Evolutionary conservation across 176 grass and related monocot genomes (phyloP).

Genomic region (Triticum timopheevii): DNA sequence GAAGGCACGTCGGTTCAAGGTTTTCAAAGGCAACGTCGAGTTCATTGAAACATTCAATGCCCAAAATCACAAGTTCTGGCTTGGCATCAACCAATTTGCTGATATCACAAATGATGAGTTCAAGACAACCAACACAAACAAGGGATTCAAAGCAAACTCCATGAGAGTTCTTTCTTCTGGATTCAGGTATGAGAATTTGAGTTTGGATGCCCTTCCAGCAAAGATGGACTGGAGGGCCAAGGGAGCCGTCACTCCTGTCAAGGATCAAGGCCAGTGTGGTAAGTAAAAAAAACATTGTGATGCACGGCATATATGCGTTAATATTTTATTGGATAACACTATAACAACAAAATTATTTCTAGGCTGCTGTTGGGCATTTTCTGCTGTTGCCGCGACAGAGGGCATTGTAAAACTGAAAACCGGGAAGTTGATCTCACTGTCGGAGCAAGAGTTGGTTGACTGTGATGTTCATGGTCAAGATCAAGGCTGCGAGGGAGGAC

Average conservation of each 20-base stretch:
- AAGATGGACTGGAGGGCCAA: conserved; percentile 13
- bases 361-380: too few species aligned
- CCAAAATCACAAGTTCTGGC: too few species aligned
- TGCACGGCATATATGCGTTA: background rate
- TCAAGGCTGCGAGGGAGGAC: too few species aligned
- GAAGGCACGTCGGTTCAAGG: too few species aligned
- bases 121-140: background rate
- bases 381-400: too few species aligned
- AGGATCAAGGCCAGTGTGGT: conserved; percentile 26
- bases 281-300: background rate
- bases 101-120: conserved; percentile 6
- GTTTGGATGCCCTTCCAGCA: background rate
- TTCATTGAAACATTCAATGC: too few species aligned
- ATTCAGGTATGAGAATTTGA: conserved; percentile 4
- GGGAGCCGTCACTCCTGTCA: conserved; percentile 10
- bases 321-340: background rate
- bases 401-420: too few species aligned
- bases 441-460: too few species aligned
- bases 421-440: too few species aligned
- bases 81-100: background rate
- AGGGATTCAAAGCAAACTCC: background rate
- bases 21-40: too few species aligned
- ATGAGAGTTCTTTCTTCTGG: background rate
- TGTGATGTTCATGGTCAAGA: too few species aligned
- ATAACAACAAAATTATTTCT: too few species aligned